Evolutionary conservation across 2,329 filamentous ascomycete species (phyloP).

Genomic region (Penicillium sp.): DNA sequence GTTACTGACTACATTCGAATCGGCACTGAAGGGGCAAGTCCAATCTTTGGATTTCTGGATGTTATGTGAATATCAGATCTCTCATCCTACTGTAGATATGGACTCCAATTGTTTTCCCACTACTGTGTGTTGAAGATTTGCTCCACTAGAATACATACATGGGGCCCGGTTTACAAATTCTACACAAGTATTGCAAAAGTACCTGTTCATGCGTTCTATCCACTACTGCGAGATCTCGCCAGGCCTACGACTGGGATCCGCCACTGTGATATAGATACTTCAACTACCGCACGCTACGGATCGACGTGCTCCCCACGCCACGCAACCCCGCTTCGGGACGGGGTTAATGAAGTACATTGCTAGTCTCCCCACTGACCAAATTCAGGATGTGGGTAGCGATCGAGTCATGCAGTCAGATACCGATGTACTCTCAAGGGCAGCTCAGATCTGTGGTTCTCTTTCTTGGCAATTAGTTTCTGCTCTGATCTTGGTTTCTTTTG

Average conservation of each 20-base stretch:
- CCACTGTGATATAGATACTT: conserved; percentile 16
- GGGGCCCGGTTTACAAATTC: conserved; percentile 14
- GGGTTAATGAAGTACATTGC: neutral
- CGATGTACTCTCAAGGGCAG: conserved; percentile 13
- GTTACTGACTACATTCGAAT: neutral
- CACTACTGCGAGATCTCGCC: conserved; percentile 22
- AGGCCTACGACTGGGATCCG: conserved; percentile 10
- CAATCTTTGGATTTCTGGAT: neutral
- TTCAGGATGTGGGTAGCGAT: conserved; percentile 17
- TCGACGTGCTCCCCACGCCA: conserved; percentile 17
- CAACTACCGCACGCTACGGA: conserved; percentile 22
- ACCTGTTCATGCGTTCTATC: conserved; percentile 29
- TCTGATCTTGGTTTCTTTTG: neutral
- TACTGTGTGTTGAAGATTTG: neutral
- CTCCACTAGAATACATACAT: conserved; percentile 2
- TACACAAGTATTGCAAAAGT: conserved; percentile 19
- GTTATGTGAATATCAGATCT: neutral
- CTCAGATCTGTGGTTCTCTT: neutral
- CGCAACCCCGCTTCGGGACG: neutral
- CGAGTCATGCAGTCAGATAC: conserved; percentile 20
- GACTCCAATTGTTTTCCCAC: neutral
- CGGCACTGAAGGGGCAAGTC: neutral
- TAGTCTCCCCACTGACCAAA: conserved; percentile 2
- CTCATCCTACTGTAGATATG: neutral
- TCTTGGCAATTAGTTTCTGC: neutral